Conservation (phyloP, 192 early-diverging fungal genomes). For the Borealophlyctis nickersoniae region DNA sequence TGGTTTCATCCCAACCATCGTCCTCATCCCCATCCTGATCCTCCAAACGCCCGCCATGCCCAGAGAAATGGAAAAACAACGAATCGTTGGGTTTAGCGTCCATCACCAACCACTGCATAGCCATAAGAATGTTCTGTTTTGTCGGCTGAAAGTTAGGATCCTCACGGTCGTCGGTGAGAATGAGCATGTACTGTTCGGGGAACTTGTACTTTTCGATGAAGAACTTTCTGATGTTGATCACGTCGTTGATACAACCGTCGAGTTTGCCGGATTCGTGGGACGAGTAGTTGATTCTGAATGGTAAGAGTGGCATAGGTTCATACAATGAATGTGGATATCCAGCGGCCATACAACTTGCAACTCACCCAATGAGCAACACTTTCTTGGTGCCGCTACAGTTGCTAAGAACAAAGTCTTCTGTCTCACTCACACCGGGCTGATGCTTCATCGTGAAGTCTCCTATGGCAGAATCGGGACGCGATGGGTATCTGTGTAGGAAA, state of each 20-base stretch:
- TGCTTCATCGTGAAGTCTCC: too few species aligned
- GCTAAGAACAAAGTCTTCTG: too few species aligned
- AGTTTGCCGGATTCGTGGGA: constrained; percentile 2
- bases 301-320: background rate
- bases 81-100: constrained; percentile 68
- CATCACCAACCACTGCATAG: constrained; percentile 66
- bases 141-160: constrained; percentile 26
- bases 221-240: constrained; percentile 55
- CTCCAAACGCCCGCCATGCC: constrained; percentile 59
- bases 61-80: constrained; percentile 75
- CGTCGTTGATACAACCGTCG: constrained; percentile 49
- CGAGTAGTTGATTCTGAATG: constrained; percentile 1
- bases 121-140: constrained; percentile 45
- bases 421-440: too few species aligned
- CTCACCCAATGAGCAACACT: constrained; percentile 80
- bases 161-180: constrained; percentile 70
- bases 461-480: too few species aligned
- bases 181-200: constrained; percentile 52
- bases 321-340: background rate
- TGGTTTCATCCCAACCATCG: constrained; percentile 54
- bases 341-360: constrained; percentile 30
- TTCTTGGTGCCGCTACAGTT: constrained; percentile 33
- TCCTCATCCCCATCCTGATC: constrained; percentile 48
- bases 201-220: constrained; percentile 57
- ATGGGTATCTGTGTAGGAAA: too few species aligned